Base-by-base conservation (phyloP, 192 early-diverging fungal species). In the Podila minutissima region DNA sequence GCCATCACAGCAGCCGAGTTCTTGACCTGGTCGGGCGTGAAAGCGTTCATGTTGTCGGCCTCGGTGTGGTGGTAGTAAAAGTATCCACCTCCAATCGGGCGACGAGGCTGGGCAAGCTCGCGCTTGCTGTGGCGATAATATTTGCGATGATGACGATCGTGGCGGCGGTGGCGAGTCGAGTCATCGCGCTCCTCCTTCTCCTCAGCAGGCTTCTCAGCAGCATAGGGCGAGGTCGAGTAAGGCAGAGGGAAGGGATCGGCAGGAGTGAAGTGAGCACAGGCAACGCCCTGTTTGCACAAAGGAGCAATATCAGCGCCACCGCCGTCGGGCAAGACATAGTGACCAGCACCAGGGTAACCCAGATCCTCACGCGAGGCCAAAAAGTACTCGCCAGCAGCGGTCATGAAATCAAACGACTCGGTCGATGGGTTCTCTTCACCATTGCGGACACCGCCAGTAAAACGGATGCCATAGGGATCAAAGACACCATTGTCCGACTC, bases 401-500 rank as follows among this genome's bases (percentile, higher is more conserved):
- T 37, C 66, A 64, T 58, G n/a, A 74, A 81, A 2, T 81, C 77
- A 55, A 50, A 68, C 46, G 77, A 59, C 24, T 85, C 68, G 28
- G 64, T 61, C 35, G 17, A 32, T 20, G 15, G 13, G 31, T 63
- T 28, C n/a, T 66, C 59, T 10, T 59, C 58, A 28, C 67, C 53
- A 2, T 65, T 67, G 12, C 57, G 70, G 26, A 49, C 51, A 20
- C 72, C 74, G 7, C 83, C 75, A 4, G 76, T 81, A 28, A 89
- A 85, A 4, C 63, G 60, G 69, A 91, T 83, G 6, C 90, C 90
- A 82, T 87, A 89, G 20, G 90, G 90, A 33, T 88, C 86, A 78
- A 91, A 88, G 32, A 91, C 88, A 48, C 90, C 90, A 57, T 75
- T 86, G 49, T 91, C 90, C 67, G 87, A 87, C 62, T 91, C 90